Base-by-base conservation (phyloP, 78 protist genomes). In the Dictyostelium intermedium region DNA sequence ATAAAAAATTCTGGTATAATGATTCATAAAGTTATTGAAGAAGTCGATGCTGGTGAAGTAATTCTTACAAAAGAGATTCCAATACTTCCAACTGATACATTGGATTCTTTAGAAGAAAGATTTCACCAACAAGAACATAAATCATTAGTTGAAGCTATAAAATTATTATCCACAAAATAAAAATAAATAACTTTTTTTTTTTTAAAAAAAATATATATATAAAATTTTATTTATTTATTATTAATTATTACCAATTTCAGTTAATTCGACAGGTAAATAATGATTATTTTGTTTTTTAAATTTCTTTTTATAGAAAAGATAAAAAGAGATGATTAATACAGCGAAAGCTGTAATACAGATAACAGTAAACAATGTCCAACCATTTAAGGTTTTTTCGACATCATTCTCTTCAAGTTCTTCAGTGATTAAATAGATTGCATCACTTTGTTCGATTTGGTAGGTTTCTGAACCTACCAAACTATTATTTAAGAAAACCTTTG, bases 21-120 rank as follows among this genome's bases (percentile, higher is more conserved):
- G 98, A 93, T 97, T 25, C 98, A 97, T 74, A 79, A 78, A 70
- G 98, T 95, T 32, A 92, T 92, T 13, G 96, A 96, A 32, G 96
- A 84, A 61, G 77, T 97, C 25, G 98, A 97, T 34, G 94, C 93
- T 7, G 98, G 98, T 27, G 84, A 91, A 78, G 96, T 92, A 2
- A 60, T 97, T 0, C 1, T 80, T 13, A 72, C 91, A 8, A 61
- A 74, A 35, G 83, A 77, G 11, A 95, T 97, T 34, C 92, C 89
- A 20, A 95, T 97, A 18, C 2, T 82, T 9, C n/a, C 32, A 32
- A 92, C 70, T 0, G 98, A 97, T 45, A 86, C 96, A 5, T 32
- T 97, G 3, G 96, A 83, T 13, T 78, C 43, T 1, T 60, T 97
- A n/a, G 97, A 93, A 56, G 92, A 79, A 9, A 81, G 97, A 37